Conservation (phyloP, 768 basidiomycete genomes). For the Leccinum disarticulatum region DNA sequence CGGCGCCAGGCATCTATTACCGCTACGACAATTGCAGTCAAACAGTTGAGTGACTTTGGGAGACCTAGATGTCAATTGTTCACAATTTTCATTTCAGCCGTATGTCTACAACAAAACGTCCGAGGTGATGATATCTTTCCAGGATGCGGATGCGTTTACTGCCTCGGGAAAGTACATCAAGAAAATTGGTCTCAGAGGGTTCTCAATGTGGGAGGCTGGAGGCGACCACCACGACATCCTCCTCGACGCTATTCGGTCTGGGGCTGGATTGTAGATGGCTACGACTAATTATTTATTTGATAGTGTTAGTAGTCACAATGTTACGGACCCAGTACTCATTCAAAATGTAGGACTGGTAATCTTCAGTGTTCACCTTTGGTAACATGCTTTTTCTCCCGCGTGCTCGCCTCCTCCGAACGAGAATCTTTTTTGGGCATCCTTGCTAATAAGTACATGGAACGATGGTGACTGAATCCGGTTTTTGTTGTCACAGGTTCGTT, state of each 20-base stretch:
- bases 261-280: conserved; percentile 1
- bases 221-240: conserved; percentile 63
- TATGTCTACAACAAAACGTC: conserved; percentile 60
- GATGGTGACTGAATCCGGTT: not conserved
- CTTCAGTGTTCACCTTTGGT: not conserved
- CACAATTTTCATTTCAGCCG: conserved; percentile 43
- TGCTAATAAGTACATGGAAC: not conserved
- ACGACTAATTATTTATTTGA: not conserved
- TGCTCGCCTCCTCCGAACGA: not conserved
- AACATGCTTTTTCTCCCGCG: not conserved
- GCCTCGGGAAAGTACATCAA: conserved; percentile 64
- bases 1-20: conserved; percentile 48
- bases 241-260: conserved; percentile 50
- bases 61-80: not conserved
- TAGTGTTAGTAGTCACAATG: not conserved
- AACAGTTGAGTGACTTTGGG: conserved; percentile 49
- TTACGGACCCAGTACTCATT: no score
- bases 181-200: conserved; percentile 54
- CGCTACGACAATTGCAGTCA: conserved; percentile 68
- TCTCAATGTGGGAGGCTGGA: conserved; percentile 71
- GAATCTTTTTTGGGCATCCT: not conserved
- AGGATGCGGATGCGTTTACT: conserved; percentile 56
- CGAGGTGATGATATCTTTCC: conserved; percentile 63
- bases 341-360: not conserved
- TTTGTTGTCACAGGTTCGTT: not conserved